Evolutionary conservation across 208 protist genomes (phyloP).

Genomic region (Crithidia mellificae): DNA sequence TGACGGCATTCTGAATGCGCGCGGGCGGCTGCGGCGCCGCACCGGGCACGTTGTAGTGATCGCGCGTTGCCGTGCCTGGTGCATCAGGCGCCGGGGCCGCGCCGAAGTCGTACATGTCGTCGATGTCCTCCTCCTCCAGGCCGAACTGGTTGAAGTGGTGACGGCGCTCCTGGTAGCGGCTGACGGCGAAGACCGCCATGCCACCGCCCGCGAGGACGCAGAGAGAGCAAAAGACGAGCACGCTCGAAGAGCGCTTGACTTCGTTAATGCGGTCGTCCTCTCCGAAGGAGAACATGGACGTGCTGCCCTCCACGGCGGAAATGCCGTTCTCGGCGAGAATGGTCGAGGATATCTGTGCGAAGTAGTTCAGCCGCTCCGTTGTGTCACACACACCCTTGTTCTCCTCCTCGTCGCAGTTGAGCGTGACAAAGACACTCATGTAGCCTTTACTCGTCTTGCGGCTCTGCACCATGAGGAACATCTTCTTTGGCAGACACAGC

Average conservation of each 20-base stretch:
- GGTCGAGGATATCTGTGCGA: constrained; percentile 11
- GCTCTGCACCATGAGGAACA: constrained; percentile 41
- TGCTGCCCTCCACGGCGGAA: constrained; percentile 23
- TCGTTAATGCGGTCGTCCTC: constrained; percentile 10
- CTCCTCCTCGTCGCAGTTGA: constrained; percentile 52
- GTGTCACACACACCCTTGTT: constrained; percentile 41
- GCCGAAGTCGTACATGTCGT: constrained; percentile 76
- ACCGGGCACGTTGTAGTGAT: constrained; percentile 13
- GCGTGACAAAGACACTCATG: constrained; percentile 51
- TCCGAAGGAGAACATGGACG: constrained; percentile 28
- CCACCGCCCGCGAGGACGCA: constrained; percentile 23
- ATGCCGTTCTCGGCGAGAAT: constrained; percentile 21
- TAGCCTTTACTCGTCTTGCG: constrained; percentile 32
- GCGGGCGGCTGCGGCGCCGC: background rate
- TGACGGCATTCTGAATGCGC: constrained; percentile 54
- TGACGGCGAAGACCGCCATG: constrained; percentile 50
- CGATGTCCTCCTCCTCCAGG: constrained; percentile 69
- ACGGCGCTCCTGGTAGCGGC: constrained; percentile 72
- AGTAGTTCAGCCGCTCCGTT: constrained; percentile 67
- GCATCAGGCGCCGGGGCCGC: constrained; percentile 9
- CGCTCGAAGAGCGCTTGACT: background rate
- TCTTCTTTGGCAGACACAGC: constrained; percentile 56
- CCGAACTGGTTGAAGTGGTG: constrained; percentile 82
- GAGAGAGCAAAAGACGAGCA: constrained; percentile 8
- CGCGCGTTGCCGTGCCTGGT: constrained; percentile 7